Evolutionary conservation across 2,329 filamentous ascomycete genomes (phyloP).

Genomic region (Penicillium polonicum): DNA sequence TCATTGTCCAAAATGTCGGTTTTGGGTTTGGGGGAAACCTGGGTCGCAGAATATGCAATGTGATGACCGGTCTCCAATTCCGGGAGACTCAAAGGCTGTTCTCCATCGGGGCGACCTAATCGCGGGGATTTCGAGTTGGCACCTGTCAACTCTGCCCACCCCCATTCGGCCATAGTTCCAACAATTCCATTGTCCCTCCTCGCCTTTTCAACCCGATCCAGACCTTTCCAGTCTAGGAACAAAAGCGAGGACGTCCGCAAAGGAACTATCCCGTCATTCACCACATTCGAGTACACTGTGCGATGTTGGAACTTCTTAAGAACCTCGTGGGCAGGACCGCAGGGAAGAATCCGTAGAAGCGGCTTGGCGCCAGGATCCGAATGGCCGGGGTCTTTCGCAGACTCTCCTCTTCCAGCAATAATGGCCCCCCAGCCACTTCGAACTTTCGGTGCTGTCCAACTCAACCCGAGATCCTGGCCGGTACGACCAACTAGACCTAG

Average conservation of each 20-base stretch:
- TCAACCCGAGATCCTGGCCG: conserved; percentile 89
- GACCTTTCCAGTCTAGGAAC: conserved; percentile 93
- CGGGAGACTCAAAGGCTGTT: conserved; percentile 23
- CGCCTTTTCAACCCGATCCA: conserved; percentile 92
- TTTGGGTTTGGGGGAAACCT: conserved; percentile 16
- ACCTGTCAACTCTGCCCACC: conserved; percentile 86
- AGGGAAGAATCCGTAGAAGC: conserved; percentile 81
- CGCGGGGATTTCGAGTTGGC: conserved; percentile 59
- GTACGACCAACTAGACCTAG: conserved; percentile 95
- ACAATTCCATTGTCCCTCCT: conserved; percentile 87
- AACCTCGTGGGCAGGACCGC: conserved; percentile 83
- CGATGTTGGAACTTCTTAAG: conserved; percentile 85
- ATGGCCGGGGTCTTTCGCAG: conserved; percentile 53
- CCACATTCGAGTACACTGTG: conserved; percentile 93
- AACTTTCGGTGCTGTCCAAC: conserved; percentile 85
- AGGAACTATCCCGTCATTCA: conserved; percentile 96
- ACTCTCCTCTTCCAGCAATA: conserved; percentile 72
- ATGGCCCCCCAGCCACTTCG: conserved; percentile 86
- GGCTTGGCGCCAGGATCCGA: conserved; percentile 82
- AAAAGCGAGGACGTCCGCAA: conserved; percentile 92
- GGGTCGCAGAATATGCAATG: conserved; percentile 11
- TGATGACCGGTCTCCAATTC: not conserved
- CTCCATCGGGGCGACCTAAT: conserved; percentile 31
- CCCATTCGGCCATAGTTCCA: conserved; percentile 88
- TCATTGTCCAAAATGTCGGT: conserved; percentile 5